Evolutionary conservation across 129 eudicot species (phyloP), one percentile per base, ranked within the genome.

Genomic region (Gnaphalium uliginosum): DNA sequence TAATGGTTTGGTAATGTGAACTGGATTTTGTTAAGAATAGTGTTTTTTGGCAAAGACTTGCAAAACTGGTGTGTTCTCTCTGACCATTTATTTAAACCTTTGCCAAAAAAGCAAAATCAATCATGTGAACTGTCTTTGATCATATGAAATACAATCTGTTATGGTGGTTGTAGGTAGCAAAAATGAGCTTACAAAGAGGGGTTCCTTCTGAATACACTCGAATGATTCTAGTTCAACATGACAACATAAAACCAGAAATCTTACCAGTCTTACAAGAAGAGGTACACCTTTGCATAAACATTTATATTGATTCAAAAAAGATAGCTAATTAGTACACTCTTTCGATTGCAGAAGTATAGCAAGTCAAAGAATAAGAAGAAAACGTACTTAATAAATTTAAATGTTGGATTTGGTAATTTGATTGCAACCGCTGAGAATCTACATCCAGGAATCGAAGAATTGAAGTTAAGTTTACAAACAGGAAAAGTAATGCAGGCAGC

Each of bases 201-300:
- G 51, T 91, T 73, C 90, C 89, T 68, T 95, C 92, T 35, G 99
- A 95, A 71, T 95, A 89, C 77, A 83, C 90, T 48, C 81, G 83
- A 66, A 81, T 95, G 86, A 80, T 87, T 74, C 77, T 87, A 27
- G 80, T 83, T 48, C 89, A 86, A 50, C 85, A 82, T 10, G 84
- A 77, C 15, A 82, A 79, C 32, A 46, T 63, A 60, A 85, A 81
- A 82, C 83, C 75, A 77, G 19, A 66, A 64, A 50, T 81, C 15
- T 73, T 66, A 69, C 48, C 84, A 27, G 77, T 66, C 68, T 66
- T 53, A 43, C 74, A 50, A 60, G 69, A 83, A 64, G 91, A 85
- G 97, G 97, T 90, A 86, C 21, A 77, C 11, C 75, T 60, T 63
- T 73, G 35, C 76, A 23, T 71, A 77, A 13, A 30, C 57, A 78